phyloP scores from a whole-genome alignment of 208 protist genomes.

The Acanthamoeba lenticulata region DNA sequence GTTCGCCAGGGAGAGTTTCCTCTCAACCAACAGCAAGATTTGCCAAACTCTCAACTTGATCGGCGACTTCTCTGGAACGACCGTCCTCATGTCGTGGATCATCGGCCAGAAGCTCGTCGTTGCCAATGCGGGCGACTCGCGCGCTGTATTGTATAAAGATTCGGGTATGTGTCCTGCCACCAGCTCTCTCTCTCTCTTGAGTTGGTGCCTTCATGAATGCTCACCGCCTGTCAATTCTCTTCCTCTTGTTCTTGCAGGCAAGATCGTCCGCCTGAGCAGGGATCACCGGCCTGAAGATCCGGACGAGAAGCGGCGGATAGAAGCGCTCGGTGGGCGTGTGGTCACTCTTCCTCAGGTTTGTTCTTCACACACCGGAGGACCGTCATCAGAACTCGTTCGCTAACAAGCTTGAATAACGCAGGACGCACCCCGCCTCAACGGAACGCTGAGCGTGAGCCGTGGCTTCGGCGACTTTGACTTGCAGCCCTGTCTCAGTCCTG shows the following conservation, averaged over 20 bases:
- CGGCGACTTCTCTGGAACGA: slow-evolving; percentile 70
- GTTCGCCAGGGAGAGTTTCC: neutral
- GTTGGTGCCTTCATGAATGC: neutral
- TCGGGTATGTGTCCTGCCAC: neutral
- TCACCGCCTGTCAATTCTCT: no score
- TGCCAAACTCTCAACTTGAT: slow-evolving; percentile 8
- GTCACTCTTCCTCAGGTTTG: neutral
- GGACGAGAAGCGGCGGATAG: neutral
- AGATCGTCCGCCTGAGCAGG: neutral
- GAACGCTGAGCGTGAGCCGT: neutral
- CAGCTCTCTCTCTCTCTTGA: neutral
- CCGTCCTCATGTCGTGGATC: slow-evolving; percentile 63
- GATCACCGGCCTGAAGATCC: slow-evolving; percentile 1
- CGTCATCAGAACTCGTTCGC: neutral
- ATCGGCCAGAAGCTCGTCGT: slow-evolving; percentile 71
- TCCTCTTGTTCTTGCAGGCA: no score
- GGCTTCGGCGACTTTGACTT: slow-evolving; percentile 7
- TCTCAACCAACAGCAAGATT: neutral
- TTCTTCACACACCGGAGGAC: no score
- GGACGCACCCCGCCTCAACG: neutral
- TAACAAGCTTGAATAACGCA: no score
- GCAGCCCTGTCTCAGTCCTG: slow-evolving; percentile 13
- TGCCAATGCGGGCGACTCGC: slow-evolving; percentile 27
- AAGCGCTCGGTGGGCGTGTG: neutral
- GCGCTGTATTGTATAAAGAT: slow-evolving; percentile 23